Evolutionary conservation across 176 grass and related monocot species (phyloP), one percentile per base, ranked within the genome.

Genomic region (Lolium perenne): DNA sequence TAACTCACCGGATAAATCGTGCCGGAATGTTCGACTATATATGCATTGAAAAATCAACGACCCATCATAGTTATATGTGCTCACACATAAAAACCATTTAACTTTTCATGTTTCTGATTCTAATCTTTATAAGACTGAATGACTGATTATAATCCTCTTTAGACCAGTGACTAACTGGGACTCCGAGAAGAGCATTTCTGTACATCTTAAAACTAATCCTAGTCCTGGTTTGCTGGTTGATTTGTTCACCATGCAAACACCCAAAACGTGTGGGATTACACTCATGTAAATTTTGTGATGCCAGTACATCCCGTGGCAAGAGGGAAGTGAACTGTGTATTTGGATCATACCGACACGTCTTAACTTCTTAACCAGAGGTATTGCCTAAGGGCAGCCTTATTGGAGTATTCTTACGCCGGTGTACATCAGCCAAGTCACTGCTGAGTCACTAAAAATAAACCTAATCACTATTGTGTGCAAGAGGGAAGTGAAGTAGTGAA

Each of bases 221-320:
- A 16, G 15, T 51, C 46, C 22, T 76, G 25, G 16, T 76, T 3
- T 53, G 72, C 32, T 53, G 48, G 53, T 29, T 46, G n/a, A 71
- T 67, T 66, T 58, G n/a, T 69, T 77, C 79, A 10, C 25, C 45
- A 56, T 74, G 49, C 41, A 67, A 87, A 76, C 85, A 87, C 57
- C 67, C 66, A 74, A 79, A 90, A 79, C 18, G 80, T 74, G 74
- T 83, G 74, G 74, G 57, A 20, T 59, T 65, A 76, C 57, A 63
- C 71, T 91, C 84, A 83, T 91, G 75, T 85, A 21, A 74, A 32
- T 50, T 75, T 87, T 80, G 85, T 91, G 89, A 87, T 75, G 57
- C 66, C 51, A 83, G 2, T 49, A 68, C 49, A 68, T 66, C 75
- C 21, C 4, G n/a, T 43, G 18, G 80, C 80, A 80, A 40, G 25